Evolutionary conservation across 371 early-diverging fungal species (phyloP), one percentile per base, ranked within the genome.

Genomic region (Actinomortierella wolfii): DNA sequence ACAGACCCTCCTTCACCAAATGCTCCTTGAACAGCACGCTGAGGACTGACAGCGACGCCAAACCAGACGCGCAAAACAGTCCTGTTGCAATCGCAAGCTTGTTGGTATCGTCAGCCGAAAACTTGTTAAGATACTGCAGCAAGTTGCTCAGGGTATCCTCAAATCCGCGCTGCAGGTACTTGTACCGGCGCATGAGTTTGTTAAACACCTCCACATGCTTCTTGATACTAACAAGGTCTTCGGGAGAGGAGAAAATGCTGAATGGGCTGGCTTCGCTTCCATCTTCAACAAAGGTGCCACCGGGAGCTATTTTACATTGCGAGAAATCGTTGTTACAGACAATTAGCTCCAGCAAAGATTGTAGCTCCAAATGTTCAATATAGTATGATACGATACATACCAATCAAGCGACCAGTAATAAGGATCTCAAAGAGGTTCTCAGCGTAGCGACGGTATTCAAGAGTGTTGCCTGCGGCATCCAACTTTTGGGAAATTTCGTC

Each of bases 371-470:
- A 44, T 44, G 45, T 20, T 41, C 42, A 23, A 29, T 75, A 41
- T 49, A 40, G 54, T 3, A 15, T 18, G 25, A 6, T 14, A n/a
- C n/a, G n/a, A n/a, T n/a, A 58, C 76, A 67, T 83, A 91, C 93
- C 92, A 64, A 92, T 79, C 57, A 95, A 86, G 64, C 95, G 95
- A 57, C 97, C 97, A 57, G 90, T 88, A 65, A 95, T 87, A 69
- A 95, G 81, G 54, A 95, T 79, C 83, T 96, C 97, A 78, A 95
- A 96, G 62, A 96, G 86, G 34, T 92, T 82, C 68, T 96, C 97
- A 61, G 89, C 93, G 91, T 96, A 96, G 73, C 92, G 90, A 76
- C 92, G 91, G 83, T 92, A 94, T 68, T 95, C 96, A 68, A 95
- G 89, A 65, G 91, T 92, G 64, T 91, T 91, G 57, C 91, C 94